Evolutionary conservation across 2,329 filamentous ascomycete species (phyloP), one percentile per base, ranked within the genome.

Genomic region (Talaromyces sp.): DNA sequence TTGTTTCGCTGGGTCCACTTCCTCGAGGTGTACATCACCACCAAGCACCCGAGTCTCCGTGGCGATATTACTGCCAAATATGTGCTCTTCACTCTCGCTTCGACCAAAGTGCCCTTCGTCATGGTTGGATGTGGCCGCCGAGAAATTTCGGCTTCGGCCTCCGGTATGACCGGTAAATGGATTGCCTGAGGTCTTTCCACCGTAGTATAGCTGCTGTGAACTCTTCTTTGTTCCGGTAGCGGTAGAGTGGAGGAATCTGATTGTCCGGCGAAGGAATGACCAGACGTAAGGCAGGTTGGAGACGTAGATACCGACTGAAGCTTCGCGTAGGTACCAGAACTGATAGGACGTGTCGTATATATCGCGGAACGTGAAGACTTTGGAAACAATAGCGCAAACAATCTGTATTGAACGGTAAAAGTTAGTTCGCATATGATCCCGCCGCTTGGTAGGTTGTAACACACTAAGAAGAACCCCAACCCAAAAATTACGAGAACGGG

Each of bases 381-480:
- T 78, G 61, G 78, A 79, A n/a, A 80, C 63, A 39, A 78, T 75
- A n/a, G 77, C 75, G 7, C 77, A 75, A 22, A 77, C 66, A 25
- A 80, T 58, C 59, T 60, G 17, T 13, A n/a, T 35, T 1, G 15
- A 33, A 33, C 6, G 3, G 9, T 5, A 4, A n/a, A 10, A 4
- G 13, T 45, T 8, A 70, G 36, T n/a, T 31, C 17, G 5, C 5
- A 28, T n/a, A 45, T 11, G 5, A 40, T 8, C 3, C 4, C 3
- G n/a, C 2, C n/a, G 4, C n/a, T 22, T 46, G 17, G n/a, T 5
- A 22, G 8, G 35, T 15, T 39, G 10, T 19, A 7, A 52, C 57
- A 41, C 40, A 60, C 58, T 48, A 73, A 70, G 57, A 76, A 75
- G 1, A 72, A 63, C 9, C 74, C 74, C 53, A 76, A 62, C 8